phyloP scores from a whole-genome alignment of 768 basidiomycete genomes.

The Tylopilus plumbeoviolaceoides region DNA sequence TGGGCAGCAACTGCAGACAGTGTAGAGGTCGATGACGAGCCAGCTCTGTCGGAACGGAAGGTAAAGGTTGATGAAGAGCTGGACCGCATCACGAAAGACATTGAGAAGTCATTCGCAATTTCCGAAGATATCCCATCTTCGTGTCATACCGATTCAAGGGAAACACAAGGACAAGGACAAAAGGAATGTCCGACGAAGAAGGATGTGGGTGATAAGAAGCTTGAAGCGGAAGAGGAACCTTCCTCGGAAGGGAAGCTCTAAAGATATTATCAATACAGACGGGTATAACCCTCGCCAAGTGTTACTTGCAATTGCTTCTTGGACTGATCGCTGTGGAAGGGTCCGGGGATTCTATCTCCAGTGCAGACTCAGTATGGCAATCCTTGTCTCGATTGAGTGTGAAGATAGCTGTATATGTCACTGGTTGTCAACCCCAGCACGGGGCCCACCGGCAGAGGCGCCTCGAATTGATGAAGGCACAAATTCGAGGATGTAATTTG shows the following conservation, averaged over 20 bases:
- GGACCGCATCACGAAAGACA: constrained; percentile 23
- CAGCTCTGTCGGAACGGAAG: constrained; percentile 3
- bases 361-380: not conserved
- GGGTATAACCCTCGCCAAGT: too few relatives aligned
- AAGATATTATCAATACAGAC: not conserved
- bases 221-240: not conserved
- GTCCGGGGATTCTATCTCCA: too few relatives aligned
- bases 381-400: not conserved
- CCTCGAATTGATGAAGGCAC: not conserved
- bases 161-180: not conserved
- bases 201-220: not conserved
- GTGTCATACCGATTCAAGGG: not conserved
- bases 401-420: not conserved
- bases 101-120: constrained; percentile 21
- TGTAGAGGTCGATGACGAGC: constrained; percentile 16
- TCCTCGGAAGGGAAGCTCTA: constrained; percentile 6
- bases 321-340: too few relatives aligned
- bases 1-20: constrained; percentile 51
- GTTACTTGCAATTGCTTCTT: too few relatives aligned
- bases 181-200: not conserved
- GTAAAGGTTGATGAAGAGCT: constrained; percentile 19
- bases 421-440: not conserved
- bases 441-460: not conserved
- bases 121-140: constrained; percentile 4
- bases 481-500: not conserved